Evolutionary conservation across 2,329 filamentous ascomycete genomes (phyloP), one percentile per base, ranked within the genome.

Genomic region (Pyrenophora seminiperda): DNA sequence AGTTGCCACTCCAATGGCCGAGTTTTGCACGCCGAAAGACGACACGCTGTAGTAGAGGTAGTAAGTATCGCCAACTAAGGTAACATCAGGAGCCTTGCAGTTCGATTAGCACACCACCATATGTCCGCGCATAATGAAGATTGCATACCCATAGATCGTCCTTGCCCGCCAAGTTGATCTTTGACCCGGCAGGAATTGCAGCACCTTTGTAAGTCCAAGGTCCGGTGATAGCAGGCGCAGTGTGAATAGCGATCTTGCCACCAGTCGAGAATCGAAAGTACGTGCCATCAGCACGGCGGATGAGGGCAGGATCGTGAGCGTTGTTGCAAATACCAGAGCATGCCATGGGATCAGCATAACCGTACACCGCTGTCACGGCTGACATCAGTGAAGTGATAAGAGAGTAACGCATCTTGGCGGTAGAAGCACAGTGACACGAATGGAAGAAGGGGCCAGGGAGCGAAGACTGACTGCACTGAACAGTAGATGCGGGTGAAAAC

Each of bases 11-110:
- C 86, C 86, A 54, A 89, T 87, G 27, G 82, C 82, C 0, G 81
- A 85, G 66, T 77, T 72, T 55, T 87, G 83, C 0, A 76, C 79
- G 0, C 85, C 85, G 55, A 86, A 87, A 0, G 79, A 75, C 29
- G 80, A 84, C n/a, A 87, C 83, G 1, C 81, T 76, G 70, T 88
- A 87, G 77, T 86, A 88, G n/a, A 84, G 70, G 60, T 87, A 81
- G 73, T 87, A 89, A 0, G 76, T 75, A 45, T 72, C 75, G 54
- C 80, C 81, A n/a, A 88, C 76, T 13, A 81, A 72, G 14, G 75
- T 69, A 11, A 86, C 81, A 57, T 89, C 85, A 0, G 87, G 87
- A 2, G 86, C 86, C 84, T 85, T 27, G 20, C 9, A 10, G 15
- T 4, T 20, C 41, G 7, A 47, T 46, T 11, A 49, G 40, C 15